Percentiles rank a stretch among this genome's conserved stretches.
phyloP scores from a whole-genome alignment of 179 eudicot genomes.

The Camellia oleifera region DNA sequence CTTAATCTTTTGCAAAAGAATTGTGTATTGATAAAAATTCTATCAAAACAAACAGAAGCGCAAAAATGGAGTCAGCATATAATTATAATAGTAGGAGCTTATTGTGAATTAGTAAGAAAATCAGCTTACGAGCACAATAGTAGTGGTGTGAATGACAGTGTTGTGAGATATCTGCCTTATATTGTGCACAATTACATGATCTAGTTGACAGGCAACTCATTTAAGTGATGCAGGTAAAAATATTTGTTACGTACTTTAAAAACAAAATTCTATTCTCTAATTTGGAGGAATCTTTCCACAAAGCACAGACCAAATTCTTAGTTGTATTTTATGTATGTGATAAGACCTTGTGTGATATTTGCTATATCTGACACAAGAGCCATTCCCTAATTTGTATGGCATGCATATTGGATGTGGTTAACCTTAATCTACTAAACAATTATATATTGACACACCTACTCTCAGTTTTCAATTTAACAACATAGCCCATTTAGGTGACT shows the following conservation, averaged over 20 bases:
- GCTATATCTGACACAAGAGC: not conserved
- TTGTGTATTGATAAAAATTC: not conserved
- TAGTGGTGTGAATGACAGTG: too few relatives aligned
- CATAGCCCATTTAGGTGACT: not conserved
- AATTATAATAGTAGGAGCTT: too few relatives aligned
- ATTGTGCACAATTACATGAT: too few relatives aligned
- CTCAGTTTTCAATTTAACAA: not conserved
- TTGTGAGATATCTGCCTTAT: too few relatives aligned
- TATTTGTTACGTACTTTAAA: not conserved
- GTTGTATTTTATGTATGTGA: not conserved
- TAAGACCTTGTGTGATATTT: not conserved
- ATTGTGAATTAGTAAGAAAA: too few relatives aligned
- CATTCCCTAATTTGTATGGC: not conserved
- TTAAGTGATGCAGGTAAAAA: not conserved
- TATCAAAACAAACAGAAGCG: not conserved
- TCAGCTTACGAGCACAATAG: too few relatives aligned
- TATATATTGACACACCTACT: not conserved
- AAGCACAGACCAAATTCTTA: not conserved
- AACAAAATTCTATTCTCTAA: not conserved
- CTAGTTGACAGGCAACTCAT: not conserved
- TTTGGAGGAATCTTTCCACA: not conserved
- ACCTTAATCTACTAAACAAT: not conserved
- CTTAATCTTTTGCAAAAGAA: not conserved
- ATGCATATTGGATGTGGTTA: not conserved
- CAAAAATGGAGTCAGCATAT: not conserved